These are phyloP conservation scores for Dactylis glomerata DNA, from an alignment of 176 grass and related monocot genomes.

Conservation along the genomic window DNA sequence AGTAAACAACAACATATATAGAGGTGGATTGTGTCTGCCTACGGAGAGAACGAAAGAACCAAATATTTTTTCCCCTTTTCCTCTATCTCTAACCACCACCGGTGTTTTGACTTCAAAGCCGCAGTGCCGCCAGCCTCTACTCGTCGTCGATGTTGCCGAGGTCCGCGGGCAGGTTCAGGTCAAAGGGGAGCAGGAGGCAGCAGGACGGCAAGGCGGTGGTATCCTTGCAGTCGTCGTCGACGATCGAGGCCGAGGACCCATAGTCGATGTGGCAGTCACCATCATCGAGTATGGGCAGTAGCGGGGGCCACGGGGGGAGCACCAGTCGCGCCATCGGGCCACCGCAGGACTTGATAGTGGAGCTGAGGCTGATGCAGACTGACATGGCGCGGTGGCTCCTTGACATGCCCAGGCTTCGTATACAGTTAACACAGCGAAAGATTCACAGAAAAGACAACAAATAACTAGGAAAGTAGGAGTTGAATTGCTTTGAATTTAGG, in stretches of 20 bases:
- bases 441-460: too few species aligned
- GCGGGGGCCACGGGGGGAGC: slow-evolving; percentile 27
- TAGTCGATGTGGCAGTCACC: slow-evolving; percentile 71
- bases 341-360: slow-evolving; percentile 68
- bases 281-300: slow-evolving; percentile 28
- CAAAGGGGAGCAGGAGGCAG: slow-evolving; percentile 35
- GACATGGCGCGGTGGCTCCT: slow-evolving; percentile 30
- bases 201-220: slow-evolving; percentile 38
- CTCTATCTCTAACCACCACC: slow-evolving; percentile 39
- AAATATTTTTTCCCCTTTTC: slow-evolving; percentile 62
- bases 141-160: slow-evolving; percentile 32
- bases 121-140: slow-evolving; percentile 50
- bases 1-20: slow-evolving; percentile 34
- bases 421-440: too few species aligned
- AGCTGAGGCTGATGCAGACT: slow-evolving; percentile 63
- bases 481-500: too few species aligned
- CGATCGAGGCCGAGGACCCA: slow-evolving; percentile 64
- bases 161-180: slow-evolving; percentile 48
- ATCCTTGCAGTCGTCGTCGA: slow-evolving; percentile 54
- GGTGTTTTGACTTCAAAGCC: slow-evolving; percentile 31
- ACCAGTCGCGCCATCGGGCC: slow-evolving; percentile 32
- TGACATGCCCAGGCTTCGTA: too few species aligned
- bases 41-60: slow-evolving; percentile 58
- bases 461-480: too few species aligned
- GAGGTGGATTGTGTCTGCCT: slow-evolving; percentile 15